Conservation (phyloP, 129 eudicot genomes). For the Chrysanthemum lavandulifolium region DNA sequence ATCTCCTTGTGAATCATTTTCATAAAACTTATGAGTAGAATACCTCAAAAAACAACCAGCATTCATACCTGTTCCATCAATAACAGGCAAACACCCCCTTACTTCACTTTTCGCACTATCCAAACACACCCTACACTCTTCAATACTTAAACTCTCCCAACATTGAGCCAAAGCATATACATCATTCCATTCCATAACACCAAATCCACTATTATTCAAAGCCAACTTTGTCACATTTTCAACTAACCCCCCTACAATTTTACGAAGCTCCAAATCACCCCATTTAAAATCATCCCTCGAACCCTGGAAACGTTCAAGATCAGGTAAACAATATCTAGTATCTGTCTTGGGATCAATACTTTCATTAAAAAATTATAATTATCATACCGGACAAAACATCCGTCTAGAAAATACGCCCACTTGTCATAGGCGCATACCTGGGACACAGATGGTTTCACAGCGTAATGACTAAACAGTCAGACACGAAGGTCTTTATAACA, state of each 20-base stretch:
- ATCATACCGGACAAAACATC: conserved; percentile 66
- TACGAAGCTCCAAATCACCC: conserved; percentile 21
- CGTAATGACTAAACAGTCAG: conserved; percentile 75
- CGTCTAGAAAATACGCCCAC: conserved; percentile 62
- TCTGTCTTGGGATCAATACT: conserved; percentile 32
- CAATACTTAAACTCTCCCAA: conserved; percentile 52
- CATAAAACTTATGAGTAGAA: conserved; percentile 4
- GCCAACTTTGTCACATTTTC: conserved; percentile 47
- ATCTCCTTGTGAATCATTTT: conserved; percentile 25
- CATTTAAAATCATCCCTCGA: too few species aligned
- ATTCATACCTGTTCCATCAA: conserved; percentile 67
- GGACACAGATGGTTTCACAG: too few species aligned
- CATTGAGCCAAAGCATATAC: conserved; percentile 78
- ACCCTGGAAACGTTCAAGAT: too few species aligned
- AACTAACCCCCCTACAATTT: conserved; percentile 36
- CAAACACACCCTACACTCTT: conserved; percentile 60
- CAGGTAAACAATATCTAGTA: conserved; percentile 30
- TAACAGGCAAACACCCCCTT: conserved; percentile 47
- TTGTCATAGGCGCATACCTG: conserved; percentile 53
- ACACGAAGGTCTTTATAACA: conserved; percentile 55
- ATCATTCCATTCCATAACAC: conserved; percentile 42
- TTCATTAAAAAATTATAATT: conserved; percentile 45
- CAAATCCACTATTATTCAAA: conserved; percentile 34
- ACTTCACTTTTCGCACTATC: conserved; percentile 40
- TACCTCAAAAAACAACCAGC: conserved; percentile 51